Percentiles rank a stretch among this genome's conserved stretches.
Conservation (phyloP, 2,329 filamentous ascomycete species). For the Pseudogymnoascus sp. region DNA sequence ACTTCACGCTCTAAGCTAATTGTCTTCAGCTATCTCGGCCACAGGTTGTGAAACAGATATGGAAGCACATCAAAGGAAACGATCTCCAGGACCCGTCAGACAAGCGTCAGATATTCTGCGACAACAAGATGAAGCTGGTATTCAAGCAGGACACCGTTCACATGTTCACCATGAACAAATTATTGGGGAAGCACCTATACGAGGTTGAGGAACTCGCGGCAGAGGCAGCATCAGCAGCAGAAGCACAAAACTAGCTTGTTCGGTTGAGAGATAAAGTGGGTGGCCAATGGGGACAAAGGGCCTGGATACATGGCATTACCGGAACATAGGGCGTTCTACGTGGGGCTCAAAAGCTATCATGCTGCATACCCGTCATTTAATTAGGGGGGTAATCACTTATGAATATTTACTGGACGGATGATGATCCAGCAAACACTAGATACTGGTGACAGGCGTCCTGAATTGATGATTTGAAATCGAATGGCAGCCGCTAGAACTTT, state of each 20-base stretch:
- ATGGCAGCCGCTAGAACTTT: background rate
- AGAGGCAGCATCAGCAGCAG: slow-evolving; percentile 19
- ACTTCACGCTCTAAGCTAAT: background rate
- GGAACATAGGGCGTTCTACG: background rate
- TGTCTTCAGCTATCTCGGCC: slow-evolving; percentile 69
- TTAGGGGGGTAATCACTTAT: background rate
- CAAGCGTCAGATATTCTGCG: slow-evolving; percentile 87
- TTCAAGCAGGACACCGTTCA: slow-evolving; percentile 88
- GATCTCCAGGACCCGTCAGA: slow-evolving; percentile 85
- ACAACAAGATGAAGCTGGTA: slow-evolving; percentile 81
- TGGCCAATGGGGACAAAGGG: background rate
- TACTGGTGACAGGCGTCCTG: background rate
- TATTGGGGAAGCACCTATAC: slow-evolving; percentile 83
- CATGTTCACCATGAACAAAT: slow-evolving; percentile 99
- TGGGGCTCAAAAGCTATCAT: background rate
- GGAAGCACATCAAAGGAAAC: slow-evolving; percentile 86
- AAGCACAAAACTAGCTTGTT: background rate
- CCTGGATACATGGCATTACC: slow-evolving; percentile 2
- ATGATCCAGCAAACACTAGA: background rate
- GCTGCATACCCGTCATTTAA: background rate
- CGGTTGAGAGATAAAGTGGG: background rate
- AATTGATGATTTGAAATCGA: slow-evolving; percentile 3
- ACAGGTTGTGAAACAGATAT: slow-evolving; percentile 92
- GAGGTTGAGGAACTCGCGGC: slow-evolving; percentile 58
- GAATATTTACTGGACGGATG: background rate